These are phyloP conservation scores for Corynespora cassiicola DNA, from an alignment of 2,329 filamentous ascomycete species.

Conservation along the genomic window DNA sequence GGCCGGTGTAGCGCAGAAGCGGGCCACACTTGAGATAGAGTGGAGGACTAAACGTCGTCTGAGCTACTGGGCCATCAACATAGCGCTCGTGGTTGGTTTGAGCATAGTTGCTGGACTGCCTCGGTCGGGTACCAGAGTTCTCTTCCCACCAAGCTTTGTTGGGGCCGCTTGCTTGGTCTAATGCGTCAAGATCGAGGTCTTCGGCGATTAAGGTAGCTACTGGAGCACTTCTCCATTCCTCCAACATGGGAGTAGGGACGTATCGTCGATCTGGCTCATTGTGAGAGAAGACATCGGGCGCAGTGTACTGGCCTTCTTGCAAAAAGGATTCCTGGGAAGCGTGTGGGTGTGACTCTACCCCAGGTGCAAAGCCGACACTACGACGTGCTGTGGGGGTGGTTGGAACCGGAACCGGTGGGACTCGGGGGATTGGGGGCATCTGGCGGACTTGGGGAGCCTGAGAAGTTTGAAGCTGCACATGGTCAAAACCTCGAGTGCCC, in stretches of 20 bases:
- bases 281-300: constrained; percentile 37
- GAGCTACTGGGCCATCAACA: constrained; percentile 69
- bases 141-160: constrained; percentile 78
- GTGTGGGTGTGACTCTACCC: constrained; percentile 26
- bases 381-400: constrained; percentile 43
- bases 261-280: constrained; percentile 59
- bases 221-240: constrained; percentile 57
- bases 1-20: constrained; percentile 85
- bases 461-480: constrained; percentile 43
- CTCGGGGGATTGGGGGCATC: too few species aligned
- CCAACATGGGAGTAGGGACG: constrained; percentile 64
- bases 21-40: constrained; percentile 91
- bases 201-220: constrained; percentile 47
- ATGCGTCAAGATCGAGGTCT: constrained; percentile 51
- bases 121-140: constrained; percentile 52
- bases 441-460: constrained; percentile 39
- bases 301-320: too few species aligned
- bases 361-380: constrained; percentile 48
- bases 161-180: constrained; percentile 26
- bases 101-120: constrained; percentile 39
- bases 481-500: constrained; percentile 38
- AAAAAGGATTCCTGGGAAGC: constrained; percentile 36
- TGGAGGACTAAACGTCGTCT: constrained; percentile 79
- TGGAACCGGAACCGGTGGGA: constrained; percentile 28
- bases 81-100: constrained; percentile 68